Evolutionary conservation across 305 asterid genomes (phyloP), one percentile per base, ranked within the genome.

Genomic region (Fraxinus angustifolia): DNA sequence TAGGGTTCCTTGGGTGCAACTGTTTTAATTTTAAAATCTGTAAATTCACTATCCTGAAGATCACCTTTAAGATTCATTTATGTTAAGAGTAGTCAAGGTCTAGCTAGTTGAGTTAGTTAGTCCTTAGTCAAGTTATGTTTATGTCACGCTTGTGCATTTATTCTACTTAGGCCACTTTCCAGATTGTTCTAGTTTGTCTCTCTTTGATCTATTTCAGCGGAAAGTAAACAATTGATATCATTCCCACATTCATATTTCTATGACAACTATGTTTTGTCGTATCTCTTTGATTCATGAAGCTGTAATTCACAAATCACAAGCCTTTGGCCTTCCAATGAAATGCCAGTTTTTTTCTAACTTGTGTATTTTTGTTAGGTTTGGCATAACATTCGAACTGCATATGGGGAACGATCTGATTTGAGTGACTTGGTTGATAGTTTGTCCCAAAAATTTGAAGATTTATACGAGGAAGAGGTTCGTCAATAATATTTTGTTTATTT

Each of bases 391-490:
- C 92, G 73, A 40, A 89, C 85, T 78, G 94, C 97, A 65, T 92
- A 88, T 80, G 89, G 90, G 34, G 97, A 90, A 65, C 92, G 92
- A 73, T 78, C 94, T 38, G 92, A 92, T 84, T 83, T 92, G 83
- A 75, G 90, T 82, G 91, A 88, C 8, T 82, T 90, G 83, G 97
- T 96, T 6, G 91, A 90, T 77, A 84, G 82, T 34, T 87, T 93
- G 86, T 90, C 91, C 74, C 79, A 87, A 36, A 88, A 82, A 82
- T 96, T 94, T 82, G 98, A 93, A 88, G 93, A 86, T 77, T 84
- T 92, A 53, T 96, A 92, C 48, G 91, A 89, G 84, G 85, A 90
- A 85, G 97, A 96, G 97, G 99, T 96, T 38, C 76, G 83, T 85
- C 85, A 73, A 0, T 30, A 28, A 12, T 56, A 16, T 82, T 14